Base-by-base conservation (phyloP, 73 alveolate genomes). In the Uronychia setigera region DNA sequence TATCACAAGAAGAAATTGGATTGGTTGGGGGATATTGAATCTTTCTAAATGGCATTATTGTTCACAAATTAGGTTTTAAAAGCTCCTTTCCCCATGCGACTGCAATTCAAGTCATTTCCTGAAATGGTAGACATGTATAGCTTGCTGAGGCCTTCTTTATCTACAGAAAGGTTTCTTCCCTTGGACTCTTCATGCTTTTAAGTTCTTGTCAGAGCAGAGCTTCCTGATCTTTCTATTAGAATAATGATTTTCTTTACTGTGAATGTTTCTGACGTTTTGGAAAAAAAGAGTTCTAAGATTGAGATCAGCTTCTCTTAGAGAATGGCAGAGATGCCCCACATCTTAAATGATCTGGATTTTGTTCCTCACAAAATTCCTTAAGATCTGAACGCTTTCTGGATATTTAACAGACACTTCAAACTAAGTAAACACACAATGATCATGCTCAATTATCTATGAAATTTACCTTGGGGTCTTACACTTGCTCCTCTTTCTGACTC, bases 401-500 rank as follows among this genome's bases (percentile, higher is more conserved):
- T 91, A 92, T 81, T 96, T 96, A 77, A 74, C 88, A 57, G 93
- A 93, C 5, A 94, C 80, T 60, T 94, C 96, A 87, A 97, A 97
- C 84, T 93, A 88, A 1, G 86, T 91, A 29, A 96, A 98, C 25
- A 96, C 80, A 29, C 95, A 86, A 88, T 97, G 95, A 27, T 85
- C 94, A 81, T 95, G 98, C 58, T 92, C 97, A 35, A 96, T 91
- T 26, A 97, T 86, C 46, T 91, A 76, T 14, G 67, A 46, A 11
- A 46, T 11, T 11, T 5, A 46, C n/a, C n/a, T n/a, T n/a, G n/a
- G 19, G 67, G n/a, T 46, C 67, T 19, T 46, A 46, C 67, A 5
- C n/a, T 11, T 19, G 98, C 96, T 26, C 99, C 99, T 90, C 89
- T 93, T 0, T 87, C 92, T 33, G 97, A 87, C 82, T 96, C 98